Conservation (phyloP, 495 filamentous ascomycete genomes). For the Amphirosellinia nigrospora region DNA sequence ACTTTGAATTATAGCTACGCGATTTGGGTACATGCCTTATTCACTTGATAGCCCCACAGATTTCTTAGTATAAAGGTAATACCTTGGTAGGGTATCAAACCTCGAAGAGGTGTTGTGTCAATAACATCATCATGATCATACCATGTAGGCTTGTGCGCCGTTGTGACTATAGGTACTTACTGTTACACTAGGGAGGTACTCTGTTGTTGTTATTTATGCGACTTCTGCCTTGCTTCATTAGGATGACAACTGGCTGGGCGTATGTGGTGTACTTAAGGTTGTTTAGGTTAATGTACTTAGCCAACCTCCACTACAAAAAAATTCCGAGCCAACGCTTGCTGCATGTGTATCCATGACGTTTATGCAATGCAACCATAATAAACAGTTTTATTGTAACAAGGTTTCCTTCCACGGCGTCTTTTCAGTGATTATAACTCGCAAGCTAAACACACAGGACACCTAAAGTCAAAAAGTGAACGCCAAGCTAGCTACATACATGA, state of each 20-base stretch:
- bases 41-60: neutral
- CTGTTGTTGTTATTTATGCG: too few species aligned
- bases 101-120: neutral
- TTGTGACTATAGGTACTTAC: neutral
- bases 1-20: neutral
- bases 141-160: neutral
- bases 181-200: too few species aligned
- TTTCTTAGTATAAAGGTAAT: neutral
- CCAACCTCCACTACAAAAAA: neutral
- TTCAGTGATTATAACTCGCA: neutral
- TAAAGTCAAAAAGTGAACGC: neutral
- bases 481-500: neutral
- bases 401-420: neutral
- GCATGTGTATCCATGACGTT: neutral
- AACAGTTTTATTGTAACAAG: neutral
- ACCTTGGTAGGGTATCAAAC: neutral
- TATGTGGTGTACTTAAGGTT: neutral
- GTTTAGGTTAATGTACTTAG: neutral
- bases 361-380: slow-evolving; percentile 17
- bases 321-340: neutral
- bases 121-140: too few species aligned
- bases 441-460: neutral
- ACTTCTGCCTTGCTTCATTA: neutral
- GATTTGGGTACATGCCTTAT: neutral
- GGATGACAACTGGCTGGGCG: neutral